Evolutionary conservation across 495 filamentous ascomycete genomes (phyloP).

Genomic region (Tetracladium marchalianum): DNA sequence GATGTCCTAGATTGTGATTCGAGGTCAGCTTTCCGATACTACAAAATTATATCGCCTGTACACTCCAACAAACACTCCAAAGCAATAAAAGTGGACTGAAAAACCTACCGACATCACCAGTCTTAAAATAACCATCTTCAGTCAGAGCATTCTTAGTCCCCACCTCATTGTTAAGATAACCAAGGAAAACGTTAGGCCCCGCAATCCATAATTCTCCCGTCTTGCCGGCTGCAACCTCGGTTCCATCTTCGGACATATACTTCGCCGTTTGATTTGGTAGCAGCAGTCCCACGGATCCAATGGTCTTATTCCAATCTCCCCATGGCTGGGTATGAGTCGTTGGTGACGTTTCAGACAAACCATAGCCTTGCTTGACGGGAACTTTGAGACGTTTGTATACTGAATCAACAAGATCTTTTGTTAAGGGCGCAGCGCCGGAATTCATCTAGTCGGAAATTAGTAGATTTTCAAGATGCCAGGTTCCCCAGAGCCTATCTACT

Average conservation of each 20-base stretch:
- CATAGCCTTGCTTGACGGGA: constrained; percentile 55
- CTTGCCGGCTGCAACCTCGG: constrained; percentile 34
- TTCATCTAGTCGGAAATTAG: constrained; percentile 38
- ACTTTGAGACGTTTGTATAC: constrained; percentile 67
- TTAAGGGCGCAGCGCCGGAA: constrained; percentile 83
- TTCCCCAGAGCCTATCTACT: too few species aligned
- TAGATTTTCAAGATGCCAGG: too few species aligned
- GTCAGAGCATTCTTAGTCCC: constrained; percentile 57
- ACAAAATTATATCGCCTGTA: constrained; percentile 1
- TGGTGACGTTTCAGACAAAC: constrained; percentile 43
- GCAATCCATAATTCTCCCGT: constrained; percentile 69
- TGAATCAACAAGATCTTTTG: constrained; percentile 67
- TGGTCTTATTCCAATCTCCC: constrained; percentile 64
- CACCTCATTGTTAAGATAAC: constrained; percentile 63
- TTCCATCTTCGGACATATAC: constrained; percentile 56
- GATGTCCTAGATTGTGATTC: constrained; percentile 22
- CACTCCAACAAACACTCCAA: constrained; percentile 30
- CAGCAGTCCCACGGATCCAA: constrained; percentile 75
- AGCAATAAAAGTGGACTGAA: constrained; percentile 38
- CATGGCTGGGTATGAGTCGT: constrained; percentile 51
- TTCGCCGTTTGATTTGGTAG: constrained; percentile 77
- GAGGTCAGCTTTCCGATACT: not conserved
- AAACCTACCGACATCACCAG: constrained; percentile 50
- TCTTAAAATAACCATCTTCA: constrained; percentile 71
- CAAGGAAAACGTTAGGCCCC: constrained; percentile 67